These are phyloP conservation scores for Monosporascus sp. DNA, from an alignment of 2,329 filamentous ascomycete species.

Conservation along the genomic window DNA sequence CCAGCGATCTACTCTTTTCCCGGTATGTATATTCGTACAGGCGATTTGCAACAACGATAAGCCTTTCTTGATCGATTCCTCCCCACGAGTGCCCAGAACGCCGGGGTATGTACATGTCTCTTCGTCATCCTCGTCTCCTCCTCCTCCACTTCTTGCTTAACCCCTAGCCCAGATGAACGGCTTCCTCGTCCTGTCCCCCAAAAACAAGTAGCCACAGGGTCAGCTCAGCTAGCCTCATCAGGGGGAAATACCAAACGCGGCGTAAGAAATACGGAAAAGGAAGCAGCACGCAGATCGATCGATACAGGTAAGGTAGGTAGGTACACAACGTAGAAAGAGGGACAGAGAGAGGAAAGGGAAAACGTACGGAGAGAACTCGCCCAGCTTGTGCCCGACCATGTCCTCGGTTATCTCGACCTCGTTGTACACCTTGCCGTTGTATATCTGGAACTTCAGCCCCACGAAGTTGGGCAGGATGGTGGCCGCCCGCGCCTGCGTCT, in stretches of 20 bases:
- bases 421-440: constrained; percentile 85
- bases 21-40: constrained; percentile 4
- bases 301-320: not conserved
- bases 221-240: not conserved
- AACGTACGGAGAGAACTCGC: constrained; percentile 83
- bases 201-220: not conserved
- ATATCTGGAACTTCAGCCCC: constrained; percentile 80
- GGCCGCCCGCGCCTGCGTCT: constrained; percentile 79
- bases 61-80: not conserved
- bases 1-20: not conserved
- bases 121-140: not conserved
- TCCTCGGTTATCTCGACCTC: constrained; percentile 84
- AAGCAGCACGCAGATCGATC: no score
- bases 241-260: no score
- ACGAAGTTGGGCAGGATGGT: constrained; percentile 92
- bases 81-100: constrained; percentile 8
- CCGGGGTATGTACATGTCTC: constrained; percentile 13
- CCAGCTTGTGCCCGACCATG: constrained; percentile 94
- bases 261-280: no score
- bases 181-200: constrained; percentile 46
- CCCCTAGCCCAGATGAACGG: constrained; percentile 48
- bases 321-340: not conserved
- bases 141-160: constrained; percentile 7
- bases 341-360: not conserved
- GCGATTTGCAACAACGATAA: not conserved